These are phyloP conservation scores for Fusarium oligoseptatum DNA, from an alignment of 2,329 filamentous ascomycete species.

Conservation along the genomic window DNA sequence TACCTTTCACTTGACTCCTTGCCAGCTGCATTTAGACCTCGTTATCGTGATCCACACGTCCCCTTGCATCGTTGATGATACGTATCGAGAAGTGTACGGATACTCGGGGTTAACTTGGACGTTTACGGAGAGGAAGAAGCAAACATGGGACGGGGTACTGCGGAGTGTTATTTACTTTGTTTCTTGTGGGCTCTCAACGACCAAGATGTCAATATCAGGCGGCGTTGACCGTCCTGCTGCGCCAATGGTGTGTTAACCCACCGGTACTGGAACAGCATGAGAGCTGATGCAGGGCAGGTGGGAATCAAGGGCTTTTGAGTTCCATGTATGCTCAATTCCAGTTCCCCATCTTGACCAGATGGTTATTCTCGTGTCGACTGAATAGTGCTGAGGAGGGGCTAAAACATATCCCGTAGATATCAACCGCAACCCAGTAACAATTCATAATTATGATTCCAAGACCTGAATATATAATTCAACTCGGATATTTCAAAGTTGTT, in stretches of 20 bases:
- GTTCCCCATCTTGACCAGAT: background rate
- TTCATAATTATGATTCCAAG: background rate
- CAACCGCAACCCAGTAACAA: background rate
- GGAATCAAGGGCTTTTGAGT: background rate
- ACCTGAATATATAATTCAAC: background rate
- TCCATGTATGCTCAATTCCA: background rate
- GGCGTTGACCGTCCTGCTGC: background rate
- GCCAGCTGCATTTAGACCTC: background rate
- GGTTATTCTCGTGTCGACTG: background rate
- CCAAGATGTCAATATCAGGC: background rate
- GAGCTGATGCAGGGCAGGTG: background rate
- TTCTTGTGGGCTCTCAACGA: background rate
- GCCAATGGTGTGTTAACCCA: conserved; percentile 12
- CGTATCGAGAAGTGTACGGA: background rate
- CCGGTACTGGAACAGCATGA: background rate
- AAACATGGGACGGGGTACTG: background rate
- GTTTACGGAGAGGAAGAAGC: background rate
- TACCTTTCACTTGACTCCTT: background rate
- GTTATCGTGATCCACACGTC: background rate
- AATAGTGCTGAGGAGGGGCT: background rate
- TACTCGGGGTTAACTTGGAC: background rate
- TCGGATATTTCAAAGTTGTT: background rate
- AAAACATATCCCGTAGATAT: background rate
- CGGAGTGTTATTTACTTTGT: background rate
- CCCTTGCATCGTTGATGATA: background rate